Conservation (phyloP, 2,329 filamentous ascomycete species). For the Colletotrichum sojae region DNA sequence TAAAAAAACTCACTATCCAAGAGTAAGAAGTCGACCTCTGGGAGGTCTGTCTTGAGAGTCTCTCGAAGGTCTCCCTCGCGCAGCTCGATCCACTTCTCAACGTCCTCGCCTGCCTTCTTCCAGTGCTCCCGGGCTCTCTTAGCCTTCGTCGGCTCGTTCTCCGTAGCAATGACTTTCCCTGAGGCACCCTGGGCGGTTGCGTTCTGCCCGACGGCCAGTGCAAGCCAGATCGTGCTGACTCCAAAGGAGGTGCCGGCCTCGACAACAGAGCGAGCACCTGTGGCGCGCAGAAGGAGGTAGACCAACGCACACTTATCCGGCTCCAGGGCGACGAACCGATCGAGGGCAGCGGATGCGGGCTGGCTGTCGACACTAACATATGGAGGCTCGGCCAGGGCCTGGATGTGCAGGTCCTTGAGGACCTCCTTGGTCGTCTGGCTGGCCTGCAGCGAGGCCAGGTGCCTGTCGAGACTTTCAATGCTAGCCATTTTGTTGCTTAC, state of each 20-base stretch:
- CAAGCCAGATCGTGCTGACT: constrained; percentile 74
- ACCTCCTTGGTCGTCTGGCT: constrained; percentile 45
- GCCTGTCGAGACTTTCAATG: constrained; percentile 44
- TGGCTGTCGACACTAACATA: constrained; percentile 48
- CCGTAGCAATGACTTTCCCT: constrained; percentile 70
- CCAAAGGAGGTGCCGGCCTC: constrained; percentile 75
- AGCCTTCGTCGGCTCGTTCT: constrained; percentile 70
- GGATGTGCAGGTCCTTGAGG: constrained; percentile 49
- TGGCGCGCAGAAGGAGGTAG: constrained; percentile 66
- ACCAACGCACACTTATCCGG: constrained; percentile 70
- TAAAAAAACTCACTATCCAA: constrained; percentile 69
- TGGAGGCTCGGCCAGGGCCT: constrained; percentile 48
- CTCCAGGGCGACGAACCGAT: constrained; percentile 73
- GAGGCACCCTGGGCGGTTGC: constrained; percentile 41
- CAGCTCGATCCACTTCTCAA: constrained; percentile 67
- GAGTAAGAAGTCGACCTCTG: constrained; percentile 69
- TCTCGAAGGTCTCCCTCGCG: constrained; percentile 70
- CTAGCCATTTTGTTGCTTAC: not conserved
- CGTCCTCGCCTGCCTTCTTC: constrained; percentile 62
- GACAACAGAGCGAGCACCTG: constrained; percentile 65
- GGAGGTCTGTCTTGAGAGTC: constrained; percentile 62
- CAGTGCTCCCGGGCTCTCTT: constrained; percentile 66
- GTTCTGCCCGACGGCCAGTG: constrained; percentile 68
- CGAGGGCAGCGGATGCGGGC: constrained; percentile 42
- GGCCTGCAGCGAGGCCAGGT: constrained; percentile 49